phyloP scores from a whole-genome alignment of 2,329 filamentous ascomycete species.

The Passalora sequoiae region DNA sequence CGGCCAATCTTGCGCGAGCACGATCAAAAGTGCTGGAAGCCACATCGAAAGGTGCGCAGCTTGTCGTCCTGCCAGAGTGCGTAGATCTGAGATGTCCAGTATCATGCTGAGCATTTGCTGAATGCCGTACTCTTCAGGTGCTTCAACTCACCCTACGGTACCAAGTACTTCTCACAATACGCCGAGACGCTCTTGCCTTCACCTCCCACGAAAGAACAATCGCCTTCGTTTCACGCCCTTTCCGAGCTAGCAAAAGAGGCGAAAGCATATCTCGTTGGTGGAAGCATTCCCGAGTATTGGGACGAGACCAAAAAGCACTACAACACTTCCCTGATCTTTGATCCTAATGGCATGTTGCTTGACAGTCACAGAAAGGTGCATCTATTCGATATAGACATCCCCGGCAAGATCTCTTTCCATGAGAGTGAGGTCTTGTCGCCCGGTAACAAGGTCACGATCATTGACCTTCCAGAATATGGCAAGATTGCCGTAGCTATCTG shows the following conservation, averaged over 20 bases:
- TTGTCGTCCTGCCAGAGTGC: constrained; percentile 71
- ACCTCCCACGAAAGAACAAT: constrained; percentile 63
- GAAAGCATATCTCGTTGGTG: constrained; percentile 76
- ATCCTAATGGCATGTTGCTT: constrained; percentile 70
- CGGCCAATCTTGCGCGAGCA: constrained; percentile 74
- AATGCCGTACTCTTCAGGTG: constrained; percentile 64
- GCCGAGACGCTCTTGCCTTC: constrained; percentile 81
- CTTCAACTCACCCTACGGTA: constrained; percentile 98
- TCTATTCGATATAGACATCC: constrained; percentile 96
- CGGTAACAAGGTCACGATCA: constrained; percentile 76
- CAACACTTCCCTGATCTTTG: constrained; percentile 86
- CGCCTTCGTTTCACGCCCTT: constrained; percentile 81
- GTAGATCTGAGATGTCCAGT: no score
- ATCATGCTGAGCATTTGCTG: constrained; percentile 57
- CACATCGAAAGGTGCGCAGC: constrained; percentile 66
- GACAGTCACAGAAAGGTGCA: constrained; percentile 89
- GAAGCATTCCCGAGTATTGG: constrained; percentile 83
- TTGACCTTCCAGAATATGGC: constrained; percentile 85
- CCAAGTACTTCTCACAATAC: constrained; percentile 82
- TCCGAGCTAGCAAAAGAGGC: constrained; percentile 73
- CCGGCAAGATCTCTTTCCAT: constrained; percentile 84
- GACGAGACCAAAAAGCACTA: constrained; percentile 66
- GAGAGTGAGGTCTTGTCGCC: constrained; percentile 86
- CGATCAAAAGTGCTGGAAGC: constrained; percentile 79
- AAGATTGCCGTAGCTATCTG: constrained; percentile 86